Base-by-base conservation (phyloP, 1,284 basidiomycete genomes). In the Marasmius fiardii region DNA sequence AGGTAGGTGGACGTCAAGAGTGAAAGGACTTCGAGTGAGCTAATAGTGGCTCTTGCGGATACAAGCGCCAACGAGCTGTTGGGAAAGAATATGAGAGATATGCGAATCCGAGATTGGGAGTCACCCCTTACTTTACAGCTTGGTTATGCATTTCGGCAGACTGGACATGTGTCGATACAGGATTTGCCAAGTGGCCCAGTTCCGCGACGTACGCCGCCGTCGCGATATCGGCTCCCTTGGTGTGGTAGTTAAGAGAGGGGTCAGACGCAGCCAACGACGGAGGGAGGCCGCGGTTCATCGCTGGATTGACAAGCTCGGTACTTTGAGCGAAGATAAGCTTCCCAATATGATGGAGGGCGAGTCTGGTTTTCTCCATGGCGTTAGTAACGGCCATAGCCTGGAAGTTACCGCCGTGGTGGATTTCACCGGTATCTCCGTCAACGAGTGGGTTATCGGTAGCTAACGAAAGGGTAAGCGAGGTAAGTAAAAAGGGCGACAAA, bases 71-170 rank as follows among this genome's bases (percentile, higher is more conserved):
- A 74, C 6, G 90, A 92, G 68, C 89, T 92, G 59, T 50, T 57
- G 47, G 55, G 53, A 45, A 11, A 57, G 61, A 35, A 61, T 55
- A 55, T 24, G 37, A 51, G 23, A 23, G 47, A 26, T 56, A 37
- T 21, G 24, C 23, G 51, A 23, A 33, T 34, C n/a, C 14, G 55
- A 35, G 53, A 44, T 45, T 72, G 3, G 35, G 35, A 11, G 39
- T 16, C 20, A n/a, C 6, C 39, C 16, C 86, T 62, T 60, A 90
- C 87, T 92, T 93, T 65, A 93, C 79, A 44, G 90, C 86, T 68
- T 93, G 92, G 65, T 93, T 94, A 64, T 92, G 89, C 86, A 92
- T 90, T 71, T 93, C 91, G 0, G 90, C 90, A 3, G 85, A 88
- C 65, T 93, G 90, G 33, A 92, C 83, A 65, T 92, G 90, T 2